Evolutionary conservation across 768 basidiomycete genomes (phyloP).

Genomic region (Clitopilus passeckerianus): DNA sequence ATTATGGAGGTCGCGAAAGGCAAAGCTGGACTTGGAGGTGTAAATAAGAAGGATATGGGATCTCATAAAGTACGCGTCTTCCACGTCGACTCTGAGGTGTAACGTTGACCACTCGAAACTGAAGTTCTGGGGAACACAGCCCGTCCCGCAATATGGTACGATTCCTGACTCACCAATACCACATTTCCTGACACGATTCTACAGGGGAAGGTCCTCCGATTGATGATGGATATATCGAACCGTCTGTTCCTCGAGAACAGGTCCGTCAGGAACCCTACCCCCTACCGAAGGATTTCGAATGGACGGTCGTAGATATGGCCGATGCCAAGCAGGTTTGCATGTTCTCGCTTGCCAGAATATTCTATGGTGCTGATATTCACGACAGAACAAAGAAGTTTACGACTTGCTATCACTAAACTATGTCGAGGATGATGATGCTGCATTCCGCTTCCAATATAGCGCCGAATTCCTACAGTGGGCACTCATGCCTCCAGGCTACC

Average conservation of each 20-base stretch:
- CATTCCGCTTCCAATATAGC: constrained; percentile 96
- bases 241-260: constrained; percentile 67
- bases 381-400: constrained; percentile 87
- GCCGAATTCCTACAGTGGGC: constrained; percentile 93
- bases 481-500: constrained; percentile 77
- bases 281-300: constrained; percentile 90
- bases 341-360: not conserved
- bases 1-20: constrained; percentile 84
- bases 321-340: constrained; percentile 64
- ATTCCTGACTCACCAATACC: not conserved
- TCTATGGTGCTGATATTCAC: not conserved
- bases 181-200: not conserved
- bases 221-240: constrained; percentile 88
- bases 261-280: constrained; percentile 87
- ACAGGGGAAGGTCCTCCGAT: constrained; percentile 58
- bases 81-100: not conserved
- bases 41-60: constrained; percentile 76
- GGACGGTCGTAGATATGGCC: constrained; percentile 77
- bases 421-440: constrained; percentile 92
- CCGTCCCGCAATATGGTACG: constrained; percentile 84
- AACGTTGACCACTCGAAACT: not conserved
- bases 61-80: constrained; percentile 72
- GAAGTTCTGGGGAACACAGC: constrained; percentile 97
- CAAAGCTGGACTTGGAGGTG: constrained; percentile 70
- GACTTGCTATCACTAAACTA: constrained; percentile 90